Conservation (phyloP, 495 filamentous ascomycete species). For the Annulohypoxylon stygium region DNA sequence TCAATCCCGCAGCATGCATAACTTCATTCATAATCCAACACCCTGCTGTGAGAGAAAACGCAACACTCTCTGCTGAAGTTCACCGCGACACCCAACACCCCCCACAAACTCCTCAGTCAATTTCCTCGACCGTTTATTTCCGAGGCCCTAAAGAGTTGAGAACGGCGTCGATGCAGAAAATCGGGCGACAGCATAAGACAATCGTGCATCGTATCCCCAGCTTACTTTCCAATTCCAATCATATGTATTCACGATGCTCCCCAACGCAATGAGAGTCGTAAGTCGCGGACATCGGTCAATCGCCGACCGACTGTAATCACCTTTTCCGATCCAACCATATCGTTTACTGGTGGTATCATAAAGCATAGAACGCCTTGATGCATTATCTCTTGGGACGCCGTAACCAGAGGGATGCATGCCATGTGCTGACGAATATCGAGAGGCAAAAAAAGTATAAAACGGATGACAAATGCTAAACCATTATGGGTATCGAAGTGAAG, state of each 20-base stretch:
- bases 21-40: conserved; percentile 32
- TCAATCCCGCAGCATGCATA: conserved; percentile 26
- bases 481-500: conserved; percentile 13
- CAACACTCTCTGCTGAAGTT: conserved; percentile 23
- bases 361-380: conserved; percentile 43
- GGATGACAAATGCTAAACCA: conserved; percentile 2
- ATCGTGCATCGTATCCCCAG: conserved; percentile 42
- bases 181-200: conserved; percentile 17
- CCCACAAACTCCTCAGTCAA: conserved; percentile 6
- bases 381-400: conserved; percentile 41
- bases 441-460: conserved; percentile 15
- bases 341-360: conserved; percentile 51
- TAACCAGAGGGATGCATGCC: conserved; percentile 29
- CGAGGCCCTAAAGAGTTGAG: conserved; percentile 16
- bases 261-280: conserved; percentile 3
- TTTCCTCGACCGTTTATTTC: conserved; percentile 3
- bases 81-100: conserved; percentile 5
- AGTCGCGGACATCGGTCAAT: conserved; percentile 10
- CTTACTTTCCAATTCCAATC: conserved; percentile 8
- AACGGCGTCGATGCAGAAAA: conserved; percentile 17
- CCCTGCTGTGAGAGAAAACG: conserved; percentile 23
- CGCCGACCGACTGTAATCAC: conserved; percentile 11
- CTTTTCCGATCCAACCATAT: conserved; percentile 36
- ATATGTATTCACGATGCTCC: conserved; percentile 5
- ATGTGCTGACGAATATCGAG: conserved; percentile 29